Evolutionary conservation across 2,329 filamentous ascomycete genomes (phyloP).

Genomic region (Daldinia eschscholtzii): DNA sequence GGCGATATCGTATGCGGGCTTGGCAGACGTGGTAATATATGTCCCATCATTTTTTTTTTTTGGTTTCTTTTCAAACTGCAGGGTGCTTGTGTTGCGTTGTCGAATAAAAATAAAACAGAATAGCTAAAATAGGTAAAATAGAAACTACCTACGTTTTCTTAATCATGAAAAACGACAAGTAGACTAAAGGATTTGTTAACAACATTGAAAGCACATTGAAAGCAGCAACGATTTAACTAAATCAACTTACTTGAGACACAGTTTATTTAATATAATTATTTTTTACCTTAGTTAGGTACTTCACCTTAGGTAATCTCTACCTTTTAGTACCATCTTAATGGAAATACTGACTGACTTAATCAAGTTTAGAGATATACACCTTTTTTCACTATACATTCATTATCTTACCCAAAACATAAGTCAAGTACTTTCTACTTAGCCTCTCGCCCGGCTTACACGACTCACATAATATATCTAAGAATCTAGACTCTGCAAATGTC

Average conservation of each 20-base stretch:
- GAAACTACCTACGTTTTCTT: neutral
- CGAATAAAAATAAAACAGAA: neutral
- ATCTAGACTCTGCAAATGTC: slow-evolving; percentile 3
- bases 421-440: neutral
- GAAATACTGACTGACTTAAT: neutral
- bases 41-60: neutral
- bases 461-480: neutral
- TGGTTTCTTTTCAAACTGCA: neutral
- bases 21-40: slow-evolving; percentile 24
- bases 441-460: neutral
- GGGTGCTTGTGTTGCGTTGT: neutral
- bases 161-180: neutral
- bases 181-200: too few species aligned
- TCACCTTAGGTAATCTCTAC: too few species aligned
- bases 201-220: neutral
- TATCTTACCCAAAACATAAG: neutral
- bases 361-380: neutral
- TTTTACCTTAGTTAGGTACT: too few species aligned
- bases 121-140: neutral
- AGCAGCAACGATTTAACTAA: neutral
- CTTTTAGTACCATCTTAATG: neutral
- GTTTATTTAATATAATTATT: too few species aligned
- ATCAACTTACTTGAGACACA: neutral
- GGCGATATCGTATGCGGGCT: slow-evolving; percentile 44
- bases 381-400: neutral